Evolutionary conservation across 208 protist genomes (phyloP).

Genomic region (Trypanosoma lewisi): DNA sequence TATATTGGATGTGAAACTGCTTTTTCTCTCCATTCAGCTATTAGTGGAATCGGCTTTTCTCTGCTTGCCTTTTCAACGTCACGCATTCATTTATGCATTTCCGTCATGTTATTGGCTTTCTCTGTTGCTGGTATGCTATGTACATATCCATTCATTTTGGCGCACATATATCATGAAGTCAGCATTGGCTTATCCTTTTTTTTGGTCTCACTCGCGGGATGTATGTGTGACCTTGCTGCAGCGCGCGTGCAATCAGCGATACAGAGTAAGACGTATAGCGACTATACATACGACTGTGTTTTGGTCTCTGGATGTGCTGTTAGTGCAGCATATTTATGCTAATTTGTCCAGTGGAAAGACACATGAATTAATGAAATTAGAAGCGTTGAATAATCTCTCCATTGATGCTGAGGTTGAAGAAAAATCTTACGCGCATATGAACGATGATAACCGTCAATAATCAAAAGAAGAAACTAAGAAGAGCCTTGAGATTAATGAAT

Average conservation of each 20-base stretch:
- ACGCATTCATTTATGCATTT: conserved; percentile 10
- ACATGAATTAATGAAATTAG: conserved; percentile 11
- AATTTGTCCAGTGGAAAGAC: conserved; percentile 5
- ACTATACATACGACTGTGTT: conserved; percentile 18
- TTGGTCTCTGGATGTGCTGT: conserved; percentile 7
- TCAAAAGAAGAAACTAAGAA: no score
- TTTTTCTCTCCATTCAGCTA: conserved; percentile 3
- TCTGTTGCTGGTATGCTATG: conserved; percentile 1
- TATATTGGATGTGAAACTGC: conserved; percentile 11
- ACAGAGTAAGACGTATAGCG: background rate
- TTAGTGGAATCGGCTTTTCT: conserved; percentile 5
- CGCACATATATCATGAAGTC: background rate
- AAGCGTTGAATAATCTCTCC: background rate
- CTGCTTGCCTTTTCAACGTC: conserved; percentile 1
- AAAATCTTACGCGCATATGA: no score
- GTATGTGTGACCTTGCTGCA: conserved; percentile 5
- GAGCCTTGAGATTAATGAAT: no score
- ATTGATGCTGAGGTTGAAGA: no score
- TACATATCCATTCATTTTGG: conserved; percentile 11
- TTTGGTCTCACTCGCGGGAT: conserved; percentile 14
- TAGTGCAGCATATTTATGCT: conserved; percentile 1
- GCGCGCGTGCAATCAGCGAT: background rate
- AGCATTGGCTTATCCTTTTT: conserved; percentile 10
- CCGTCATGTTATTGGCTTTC: conserved; percentile 7
- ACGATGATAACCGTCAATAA: no score